These are phyloP conservation scores for Candida sphagnicola DNA, from an alignment of 805 yeast species.

Conservation along the genomic window DNA sequence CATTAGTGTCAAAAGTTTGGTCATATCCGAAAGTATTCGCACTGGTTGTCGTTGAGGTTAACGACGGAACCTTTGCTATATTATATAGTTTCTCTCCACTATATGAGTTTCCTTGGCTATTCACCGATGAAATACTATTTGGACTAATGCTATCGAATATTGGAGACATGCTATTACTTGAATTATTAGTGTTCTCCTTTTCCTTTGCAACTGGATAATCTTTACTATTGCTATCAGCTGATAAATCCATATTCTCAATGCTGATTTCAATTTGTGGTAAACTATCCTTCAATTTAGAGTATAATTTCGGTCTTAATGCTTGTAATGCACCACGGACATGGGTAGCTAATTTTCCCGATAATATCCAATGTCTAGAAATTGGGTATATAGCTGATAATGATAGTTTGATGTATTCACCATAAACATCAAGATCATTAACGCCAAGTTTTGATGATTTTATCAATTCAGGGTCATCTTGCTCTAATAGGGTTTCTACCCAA, in stretches of 20 bases:
- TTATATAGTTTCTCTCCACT: background rate
- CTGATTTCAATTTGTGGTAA: slow-evolving; percentile 17
- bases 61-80: background rate
- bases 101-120: slow-evolving; percentile 6
- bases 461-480: slow-evolving; percentile 11
- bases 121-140: slow-evolving; percentile 6
- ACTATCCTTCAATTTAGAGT: slow-evolving; percentile 30
- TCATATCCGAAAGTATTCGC: slow-evolving; percentile 13
- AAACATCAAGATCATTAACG: slow-evolving; percentile 37
- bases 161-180: slow-evolving; percentile 2
- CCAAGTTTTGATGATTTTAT: slow-evolving; percentile 6
- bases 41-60: slow-evolving; percentile 14
- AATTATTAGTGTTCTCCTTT: background rate
- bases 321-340: slow-evolving; percentile 45
- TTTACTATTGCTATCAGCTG: no score
- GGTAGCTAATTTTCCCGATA: slow-evolving; percentile 43
- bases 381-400: slow-evolving; percentile 47
- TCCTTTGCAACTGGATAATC: no score
- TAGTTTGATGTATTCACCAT: slow-evolving; percentile 46
- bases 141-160: slow-evolving; percentile 4
- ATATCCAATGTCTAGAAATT: slow-evolving; percentile 49
- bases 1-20: background rate
- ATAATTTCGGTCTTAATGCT: slow-evolving; percentile 41
- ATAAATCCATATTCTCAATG: slow-evolving; percentile 6
- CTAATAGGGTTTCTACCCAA: slow-evolving; percentile 44